Evolutionary conservation across 805 yeast genomes (phyloP).

Genomic region (Saccharomycopsis sp.): DNA sequence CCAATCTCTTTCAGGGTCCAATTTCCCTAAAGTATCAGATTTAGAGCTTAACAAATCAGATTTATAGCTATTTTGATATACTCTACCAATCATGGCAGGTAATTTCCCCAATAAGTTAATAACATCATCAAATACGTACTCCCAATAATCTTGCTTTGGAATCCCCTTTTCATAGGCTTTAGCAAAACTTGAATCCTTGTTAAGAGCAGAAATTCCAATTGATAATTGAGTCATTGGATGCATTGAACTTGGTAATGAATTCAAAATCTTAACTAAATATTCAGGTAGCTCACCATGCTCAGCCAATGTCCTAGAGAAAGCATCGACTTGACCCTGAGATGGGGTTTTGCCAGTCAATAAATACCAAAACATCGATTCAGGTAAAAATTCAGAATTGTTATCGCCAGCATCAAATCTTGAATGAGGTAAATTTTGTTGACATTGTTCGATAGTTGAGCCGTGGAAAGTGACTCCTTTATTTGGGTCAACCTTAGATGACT

Average conservation of each 20-base stretch:
- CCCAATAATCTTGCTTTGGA: constrained; percentile 68
- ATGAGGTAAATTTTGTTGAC: constrained; percentile 59
- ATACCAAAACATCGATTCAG: constrained; percentile 75
- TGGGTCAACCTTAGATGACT: constrained; percentile 71
- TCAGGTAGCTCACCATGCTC: constrained; percentile 59
- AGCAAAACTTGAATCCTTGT: constrained; percentile 65
- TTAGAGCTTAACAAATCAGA: constrained; percentile 32
- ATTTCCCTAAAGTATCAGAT: constrained; percentile 46
- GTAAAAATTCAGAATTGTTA: constrained; percentile 56
- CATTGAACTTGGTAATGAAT: constrained; percentile 55
- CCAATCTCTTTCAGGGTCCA: constrained; percentile 56
- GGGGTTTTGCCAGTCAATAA: constrained; percentile 71
- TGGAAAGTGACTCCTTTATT: constrained; percentile 73
- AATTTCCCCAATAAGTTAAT: constrained; percentile 64
- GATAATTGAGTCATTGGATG: constrained; percentile 85
- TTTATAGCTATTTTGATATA: constrained; percentile 54
- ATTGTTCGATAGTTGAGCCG: constrained; percentile 67
- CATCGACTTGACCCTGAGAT: constrained; percentile 48
- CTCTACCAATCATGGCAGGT: constrained; percentile 68
- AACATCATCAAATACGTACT: constrained; percentile 64
- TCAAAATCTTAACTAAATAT: constrained; percentile 53
- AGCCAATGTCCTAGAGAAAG: constrained; percentile 55
- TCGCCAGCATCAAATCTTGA: constrained; percentile 32
- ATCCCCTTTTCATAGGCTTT: constrained; percentile 65
- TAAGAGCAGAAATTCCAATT: constrained; percentile 67